A percentile compares a stretch with the other conserved stretches of the same genome.
Evolutionary conservation across 2,329 filamentous ascomycete species (phyloP).

Genomic region (Scytalidium sp.): DNA sequence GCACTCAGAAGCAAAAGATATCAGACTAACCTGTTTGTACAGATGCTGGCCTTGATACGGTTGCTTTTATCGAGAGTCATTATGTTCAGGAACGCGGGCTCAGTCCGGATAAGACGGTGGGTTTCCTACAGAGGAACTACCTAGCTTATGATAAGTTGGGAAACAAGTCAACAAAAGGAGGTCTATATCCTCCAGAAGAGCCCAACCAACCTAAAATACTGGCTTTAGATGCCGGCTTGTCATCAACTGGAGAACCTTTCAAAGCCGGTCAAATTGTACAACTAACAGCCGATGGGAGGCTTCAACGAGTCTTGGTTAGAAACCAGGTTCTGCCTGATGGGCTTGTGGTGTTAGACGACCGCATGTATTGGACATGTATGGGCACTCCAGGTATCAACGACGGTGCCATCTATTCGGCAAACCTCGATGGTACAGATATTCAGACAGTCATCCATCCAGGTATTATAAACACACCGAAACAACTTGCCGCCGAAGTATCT

Average conservation of each 20-base stretch:
- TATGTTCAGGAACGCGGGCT: constrained; percentile 30
- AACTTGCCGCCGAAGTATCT: constrained; percentile 23
- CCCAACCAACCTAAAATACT: no score
- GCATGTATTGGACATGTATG: no score
- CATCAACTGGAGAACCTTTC: no score
- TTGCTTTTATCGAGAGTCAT: constrained; percentile 36
- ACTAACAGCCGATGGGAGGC: no score
- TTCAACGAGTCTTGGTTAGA: no score
- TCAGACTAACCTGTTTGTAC: no score
- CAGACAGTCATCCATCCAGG: constrained; percentile 40
- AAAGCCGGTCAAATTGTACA: no score
- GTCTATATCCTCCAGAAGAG: constrained; percentile 11
- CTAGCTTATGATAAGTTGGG: constrained; percentile 36
- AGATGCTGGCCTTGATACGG: constrained; percentile 36
- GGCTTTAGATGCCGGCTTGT: no score
- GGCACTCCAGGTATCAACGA: no score
- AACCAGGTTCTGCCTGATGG: no score
- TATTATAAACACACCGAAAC: constrained; percentile 46
- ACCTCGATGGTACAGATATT: constrained; percentile 45
- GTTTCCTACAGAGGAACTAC: constrained; percentile 28
- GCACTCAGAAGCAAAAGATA: no score
- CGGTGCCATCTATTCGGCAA: not conserved
- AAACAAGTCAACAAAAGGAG: constrained; percentile 28
- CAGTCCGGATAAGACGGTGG: constrained; percentile 20
- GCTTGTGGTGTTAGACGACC: no score